Percentiles rank a stretch among this genome's conserved stretches.
Conservation (phyloP, 306 rosid species). For the Adenanthera pavonina region DNA sequence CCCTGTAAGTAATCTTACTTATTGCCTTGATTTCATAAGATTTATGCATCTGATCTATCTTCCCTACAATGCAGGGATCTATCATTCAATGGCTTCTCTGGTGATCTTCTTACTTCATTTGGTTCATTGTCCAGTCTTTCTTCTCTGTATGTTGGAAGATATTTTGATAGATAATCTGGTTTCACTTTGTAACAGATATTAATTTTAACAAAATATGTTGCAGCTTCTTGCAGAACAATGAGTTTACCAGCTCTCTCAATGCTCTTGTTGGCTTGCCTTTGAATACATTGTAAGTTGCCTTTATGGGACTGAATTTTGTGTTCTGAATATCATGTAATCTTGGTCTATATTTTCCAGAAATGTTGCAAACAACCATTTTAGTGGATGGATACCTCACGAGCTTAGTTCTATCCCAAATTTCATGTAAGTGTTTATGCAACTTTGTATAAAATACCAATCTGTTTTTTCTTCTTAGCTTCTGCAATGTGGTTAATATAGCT, state of each 20-base stretch:
- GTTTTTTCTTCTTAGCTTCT: slow-evolving; percentile 34
- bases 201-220: slow-evolving; percentile 16
- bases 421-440: slow-evolving; percentile 57
- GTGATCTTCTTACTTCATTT: slow-evolving; percentile 79
- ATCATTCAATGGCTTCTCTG: slow-evolving; percentile 77
- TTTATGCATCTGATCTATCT: slow-evolving; percentile 30
- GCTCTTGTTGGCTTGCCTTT: slow-evolving; percentile 76
- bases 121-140: slow-evolving; percentile 79
- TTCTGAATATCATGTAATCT: slow-evolving; percentile 37
- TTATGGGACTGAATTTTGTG: slow-evolving; percentile 21
- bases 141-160: slow-evolving; percentile 60
- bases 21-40: slow-evolving; percentile 20
- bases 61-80: slow-evolving; percentile 63
- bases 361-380: slow-evolving; percentile 85
- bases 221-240: slow-evolving; percentile 89
- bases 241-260: slow-evolving; percentile 74
- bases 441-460: slow-evolving; percentile 22
- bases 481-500: slow-evolving; percentile 40
- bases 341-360: slow-evolving; percentile 62
- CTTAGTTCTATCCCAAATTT: slow-evolving; percentile 70
- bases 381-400: slow-evolving; percentile 84
- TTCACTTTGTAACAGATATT: slow-evolving; percentile 5
- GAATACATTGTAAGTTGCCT: slow-evolving; percentile 58
- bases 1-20: slow-evolving; percentile 68
- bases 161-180: slow-evolving; percentile 38